Percentiles rank a stretch among this genome's conserved stretches.
phyloP scores from a whole-genome alignment of 2,329 filamentous ascomycete species.

The Neocatenulostroma microsporum region DNA sequence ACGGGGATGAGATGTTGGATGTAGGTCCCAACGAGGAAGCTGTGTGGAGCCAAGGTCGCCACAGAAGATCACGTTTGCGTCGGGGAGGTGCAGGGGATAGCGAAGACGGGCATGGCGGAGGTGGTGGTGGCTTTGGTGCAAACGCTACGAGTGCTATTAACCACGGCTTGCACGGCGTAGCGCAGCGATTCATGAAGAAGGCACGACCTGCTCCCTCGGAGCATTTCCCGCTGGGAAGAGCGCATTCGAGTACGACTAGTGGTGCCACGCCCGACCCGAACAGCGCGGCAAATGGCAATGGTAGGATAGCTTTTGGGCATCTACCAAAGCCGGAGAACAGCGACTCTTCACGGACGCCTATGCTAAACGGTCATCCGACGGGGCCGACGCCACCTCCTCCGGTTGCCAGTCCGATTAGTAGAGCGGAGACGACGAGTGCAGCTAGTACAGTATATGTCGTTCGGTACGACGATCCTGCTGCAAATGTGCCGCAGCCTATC shows the following conservation, averaged over 20 bases:
- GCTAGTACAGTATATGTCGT: slow-evolving; percentile 58
- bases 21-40: slow-evolving; percentile 52
- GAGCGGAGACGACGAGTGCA: slow-evolving; percentile 54
- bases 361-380: no score
- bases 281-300: slow-evolving; percentile 8
- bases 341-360: background rate
- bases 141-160: slow-evolving; percentile 21
- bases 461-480: slow-evolving; percentile 51
- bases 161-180: slow-evolving; percentile 18
- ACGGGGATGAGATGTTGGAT: slow-evolving; percentile 88
- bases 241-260: slow-evolving; percentile 22
- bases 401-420: slow-evolving; percentile 50
- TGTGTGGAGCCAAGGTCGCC: slow-evolving; percentile 34
- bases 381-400: slow-evolving; percentile 37
- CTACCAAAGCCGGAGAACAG: slow-evolving; percentile 12
- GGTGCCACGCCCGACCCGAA: slow-evolving; percentile 11
- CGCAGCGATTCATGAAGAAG: slow-evolving; percentile 21
- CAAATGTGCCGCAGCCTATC: slow-evolving; percentile 37
- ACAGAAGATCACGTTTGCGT: slow-evolving; percentile 10
- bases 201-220: slow-evolving; percentile 16
- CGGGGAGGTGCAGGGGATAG: slow-evolving; percentile 22
- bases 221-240: slow-evolving; percentile 27
- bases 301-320: slow-evolving; percentile 15
- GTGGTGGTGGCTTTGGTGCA: no score
- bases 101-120: slow-evolving; percentile 18